A percentile compares a stretch with the other conserved stretches of the same genome.
Evolutionary conservation across 768 basidiomycete genomes (phyloP).

Genomic region (Cubamyces sp.): DNA sequence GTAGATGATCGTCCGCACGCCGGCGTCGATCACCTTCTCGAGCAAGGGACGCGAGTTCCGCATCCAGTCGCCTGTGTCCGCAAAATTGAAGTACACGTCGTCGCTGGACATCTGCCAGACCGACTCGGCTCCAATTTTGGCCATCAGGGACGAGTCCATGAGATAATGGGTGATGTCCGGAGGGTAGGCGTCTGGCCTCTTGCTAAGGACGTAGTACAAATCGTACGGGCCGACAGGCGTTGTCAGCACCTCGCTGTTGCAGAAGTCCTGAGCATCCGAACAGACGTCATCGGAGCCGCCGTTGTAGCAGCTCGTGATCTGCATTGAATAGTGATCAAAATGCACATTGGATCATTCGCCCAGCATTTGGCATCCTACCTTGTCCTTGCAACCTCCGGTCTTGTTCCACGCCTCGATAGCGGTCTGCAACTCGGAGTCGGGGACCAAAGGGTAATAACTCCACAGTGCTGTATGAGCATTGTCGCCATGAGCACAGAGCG

Average conservation of each 20-base stretch:
- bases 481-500: background rate
- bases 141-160: slow-evolving; percentile 32
- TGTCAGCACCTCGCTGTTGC: slow-evolving; percentile 56
- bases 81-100: slow-evolving; percentile 51
- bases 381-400: slow-evolving; percentile 52
- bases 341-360: background rate
- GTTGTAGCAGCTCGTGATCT: slow-evolving; percentile 59
- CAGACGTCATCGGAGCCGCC: slow-evolving; percentile 53
- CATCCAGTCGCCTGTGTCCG: slow-evolving; percentile 63
- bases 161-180: slow-evolving; percentile 42
- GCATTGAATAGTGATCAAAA: background rate
- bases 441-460: slow-evolving; percentile 58
- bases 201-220: slow-evolving; percentile 52
- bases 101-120: slow-evolving; percentile 46
- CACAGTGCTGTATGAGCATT: background rate
- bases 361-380: slow-evolving; percentile 36
- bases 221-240: slow-evolving; percentile 60
- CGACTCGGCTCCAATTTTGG: slow-evolving; percentile 48
- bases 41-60: slow-evolving; percentile 47
- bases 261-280: slow-evolving; percentile 58
- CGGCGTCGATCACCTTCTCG: slow-evolving; percentile 62
- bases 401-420: slow-evolving; percentile 50
- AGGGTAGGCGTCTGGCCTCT: slow-evolving; percentile 51
- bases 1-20: slow-evolving; percentile 55
- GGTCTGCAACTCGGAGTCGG: slow-evolving; percentile 39